These are phyloP conservation scores for Pseudocercospora pini-densiflorae DNA, from an alignment of 2,329 filamentous ascomycete species.

Conservation along the genomic window DNA sequence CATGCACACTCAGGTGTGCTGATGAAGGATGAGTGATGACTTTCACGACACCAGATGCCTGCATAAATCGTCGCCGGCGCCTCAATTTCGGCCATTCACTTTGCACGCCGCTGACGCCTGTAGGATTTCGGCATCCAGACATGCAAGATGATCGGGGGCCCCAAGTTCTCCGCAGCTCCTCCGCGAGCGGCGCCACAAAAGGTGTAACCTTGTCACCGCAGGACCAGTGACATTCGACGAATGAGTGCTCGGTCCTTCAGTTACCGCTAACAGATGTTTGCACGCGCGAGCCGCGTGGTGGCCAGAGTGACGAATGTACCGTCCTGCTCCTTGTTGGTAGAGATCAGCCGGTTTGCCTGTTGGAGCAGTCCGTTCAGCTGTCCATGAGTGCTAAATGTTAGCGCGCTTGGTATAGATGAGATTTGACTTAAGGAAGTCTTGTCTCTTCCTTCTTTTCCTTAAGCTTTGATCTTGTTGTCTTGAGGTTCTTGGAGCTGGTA, in stretches of 20 bases:
- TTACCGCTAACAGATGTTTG: conserved; percentile 2
- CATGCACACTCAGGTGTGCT: neutral
- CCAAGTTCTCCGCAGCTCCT: conserved; percentile 8
- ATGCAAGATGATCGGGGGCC: neutral
- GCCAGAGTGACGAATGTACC: neutral
- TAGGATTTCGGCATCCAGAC: neutral
- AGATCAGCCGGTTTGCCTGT: conserved; percentile 13
- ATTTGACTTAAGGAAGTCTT: conserved; percentile 11
- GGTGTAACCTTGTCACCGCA: neutral
- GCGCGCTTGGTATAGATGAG: neutral
- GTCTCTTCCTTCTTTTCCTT: conserved; percentile 11
- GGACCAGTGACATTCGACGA: neutral
- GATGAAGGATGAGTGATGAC: neutral
- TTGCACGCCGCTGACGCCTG: neutral
- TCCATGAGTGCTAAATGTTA: conserved; percentile 9
- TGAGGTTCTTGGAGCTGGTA: neutral
- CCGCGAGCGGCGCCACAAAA: neutral
- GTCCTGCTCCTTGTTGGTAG: conserved; percentile 1
- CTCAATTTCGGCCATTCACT: neutral
- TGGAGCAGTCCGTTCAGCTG: conserved; percentile 12
- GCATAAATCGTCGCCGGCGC: neutral
- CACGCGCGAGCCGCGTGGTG: conserved; percentile 12
- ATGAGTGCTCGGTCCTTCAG: neutral
- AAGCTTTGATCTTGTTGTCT: neutral
- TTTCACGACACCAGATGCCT: neutral